Percentiles rank a stretch among this genome's conserved stretches.
Conservation (phyloP, 1,139 yeast species). For the Yamadazyma blattariae region DNA sequence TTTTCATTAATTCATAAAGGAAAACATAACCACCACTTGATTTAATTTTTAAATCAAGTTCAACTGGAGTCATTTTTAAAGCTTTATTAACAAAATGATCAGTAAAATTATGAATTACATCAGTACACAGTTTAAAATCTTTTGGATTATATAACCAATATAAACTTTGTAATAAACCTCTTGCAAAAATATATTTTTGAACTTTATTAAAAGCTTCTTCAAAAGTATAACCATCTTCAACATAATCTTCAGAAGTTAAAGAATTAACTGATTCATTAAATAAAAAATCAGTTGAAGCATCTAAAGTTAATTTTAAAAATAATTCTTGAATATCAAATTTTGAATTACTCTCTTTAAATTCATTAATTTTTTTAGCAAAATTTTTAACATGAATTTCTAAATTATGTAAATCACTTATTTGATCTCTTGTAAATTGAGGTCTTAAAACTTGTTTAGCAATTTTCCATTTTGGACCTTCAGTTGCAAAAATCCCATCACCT, state of each 20-base stretch:
- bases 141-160: slow-evolving; percentile 28
- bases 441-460: slow-evolving; percentile 54
- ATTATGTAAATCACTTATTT: slow-evolving; percentile 45
- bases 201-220: slow-evolving; percentile 33
- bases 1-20: slow-evolving; percentile 43
- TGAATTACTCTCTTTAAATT: slow-evolving; percentile 16
- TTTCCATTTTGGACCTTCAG: slow-evolving; percentile 57
- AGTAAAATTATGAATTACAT: slow-evolving; percentile 27
- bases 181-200: slow-evolving; percentile 31
- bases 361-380: slow-evolving; percentile 29
- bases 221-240: slow-evolving; percentile 22
- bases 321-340: slow-evolving; percentile 37
- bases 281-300: slow-evolving; percentile 49
- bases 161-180: slow-evolving; percentile 33
- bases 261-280: slow-evolving; percentile 45
- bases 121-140: slow-evolving; percentile 27
- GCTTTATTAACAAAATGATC: slow-evolving; percentile 24
- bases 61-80: slow-evolving; percentile 22
- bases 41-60: slow-evolving; percentile 20
- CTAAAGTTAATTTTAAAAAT: slow-evolving; percentile 42
- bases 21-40: slow-evolving; percentile 40
- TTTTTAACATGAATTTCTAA: slow-evolving; percentile 45
- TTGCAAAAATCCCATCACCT: slow-evolving; percentile 59
- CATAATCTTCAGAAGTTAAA: slow-evolving; percentile 20
- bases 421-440: slow-evolving; percentile 58